Evolutionary conservation across 495 filamentous ascomycete species (phyloP).

Genomic region (Lophiotrema nucula): DNA sequence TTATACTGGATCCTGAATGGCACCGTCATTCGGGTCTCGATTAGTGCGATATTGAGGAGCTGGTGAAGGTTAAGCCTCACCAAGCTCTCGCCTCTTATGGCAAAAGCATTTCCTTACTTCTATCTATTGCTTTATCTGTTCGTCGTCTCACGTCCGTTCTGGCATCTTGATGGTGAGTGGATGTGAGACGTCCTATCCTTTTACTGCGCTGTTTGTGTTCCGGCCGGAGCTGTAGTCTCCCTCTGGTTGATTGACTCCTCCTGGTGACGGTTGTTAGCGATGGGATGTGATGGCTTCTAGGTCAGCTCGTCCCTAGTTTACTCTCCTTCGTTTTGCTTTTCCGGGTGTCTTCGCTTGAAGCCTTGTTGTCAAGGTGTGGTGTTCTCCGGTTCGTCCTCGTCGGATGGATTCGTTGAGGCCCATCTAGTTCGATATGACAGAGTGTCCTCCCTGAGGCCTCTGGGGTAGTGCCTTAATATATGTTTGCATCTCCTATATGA

Average conservation of each 20-base stretch:
- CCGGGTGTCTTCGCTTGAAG: too few species aligned
- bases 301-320: too few species aligned
- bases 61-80: slow-evolving; percentile 25
- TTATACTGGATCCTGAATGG: slow-evolving; percentile 24
- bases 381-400: too few species aligned
- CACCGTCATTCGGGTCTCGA: background rate
- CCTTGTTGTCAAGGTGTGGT: too few species aligned
- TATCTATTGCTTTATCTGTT: slow-evolving; percentile 3
- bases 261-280: slow-evolving; percentile 25
- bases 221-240: slow-evolving; percentile 41
- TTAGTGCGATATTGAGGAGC: slow-evolving; percentile 20
- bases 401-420: too few species aligned
- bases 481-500: too few species aligned
- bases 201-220: slow-evolving; percentile 21
- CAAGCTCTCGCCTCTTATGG: slow-evolving; percentile 3
- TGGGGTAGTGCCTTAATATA: too few species aligned
- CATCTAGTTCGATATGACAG: too few species aligned
- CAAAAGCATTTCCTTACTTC: slow-evolving; percentile 25
- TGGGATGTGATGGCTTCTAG: too few species aligned
- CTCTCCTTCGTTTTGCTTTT: too few species aligned
- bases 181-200: slow-evolving; percentile 9
- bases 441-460: too few species aligned
- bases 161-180: background rate
- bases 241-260: slow-evolving; percentile 38
- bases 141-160: slow-evolving; percentile 1